Base-by-base conservation (phyloP, 1,139 yeast species). In the Geotrichum bryndzae region DNA sequence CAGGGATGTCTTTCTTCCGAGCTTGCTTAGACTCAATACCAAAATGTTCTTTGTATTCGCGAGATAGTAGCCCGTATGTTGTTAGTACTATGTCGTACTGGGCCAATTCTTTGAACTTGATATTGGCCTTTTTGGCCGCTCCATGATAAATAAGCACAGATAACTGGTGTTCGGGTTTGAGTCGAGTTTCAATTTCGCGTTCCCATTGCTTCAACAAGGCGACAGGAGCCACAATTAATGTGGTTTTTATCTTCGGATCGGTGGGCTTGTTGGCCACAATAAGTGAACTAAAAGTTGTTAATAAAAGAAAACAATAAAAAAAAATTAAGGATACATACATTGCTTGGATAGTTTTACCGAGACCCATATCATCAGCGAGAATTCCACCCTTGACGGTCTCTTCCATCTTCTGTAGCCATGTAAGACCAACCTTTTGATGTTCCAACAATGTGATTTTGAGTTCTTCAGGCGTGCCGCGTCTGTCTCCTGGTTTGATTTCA, bases 291-390 rank as follows among this genome's bases (percentile, higher is more conserved):
- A 25, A 22, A n/a, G 22, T 41, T 41, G 35, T 57, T 57, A 22
- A 56, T 53, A n/a, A 52, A 45, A 52, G 38, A 23, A 53, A 50
- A 11, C 3, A 29, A 48, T n/a, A n/a, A 6, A 13, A 6, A 6
- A 13, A 15, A 41, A 4, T n/a, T 2, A n/a, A 41, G 18, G 18
- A 61, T 52, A 54, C 66, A 59, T 55, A 84, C 55, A 90, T 78
- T 1, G 90, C 83, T 74, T 91, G 97, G 53, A 91, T 85, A 0
- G 97, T 91, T 73, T 91, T 92, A 64, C 97, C 97, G 41, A 91
- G 77, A 41, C 97, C 97, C 97, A 91, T 91, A 76, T 89, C 97
- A 75, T 91, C 97, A 0, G 96, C 96, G 51, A 91, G 76, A 38
- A 91, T 81, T 1, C 97, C 96, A 33, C 97, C 97, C 65, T 80